Percentiles rank a stretch among this genome's conserved stretches.
phyloP scores from a whole-genome alignment of 495 filamentous ascomycete species.

The Platismatia glauca region DNA sequence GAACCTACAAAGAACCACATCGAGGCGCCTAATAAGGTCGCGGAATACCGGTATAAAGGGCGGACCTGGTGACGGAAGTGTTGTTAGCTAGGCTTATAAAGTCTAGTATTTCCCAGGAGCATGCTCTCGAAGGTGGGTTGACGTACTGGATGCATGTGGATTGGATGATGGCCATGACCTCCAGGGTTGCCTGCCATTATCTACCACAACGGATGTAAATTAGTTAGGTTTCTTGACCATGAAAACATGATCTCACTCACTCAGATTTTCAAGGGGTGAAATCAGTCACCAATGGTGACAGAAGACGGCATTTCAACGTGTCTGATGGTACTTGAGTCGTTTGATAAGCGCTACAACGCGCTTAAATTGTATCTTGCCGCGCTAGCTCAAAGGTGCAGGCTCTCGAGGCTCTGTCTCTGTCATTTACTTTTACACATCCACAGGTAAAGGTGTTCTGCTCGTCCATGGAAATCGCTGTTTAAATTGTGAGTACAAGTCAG shows the following conservation, averaged over 20 bases:
- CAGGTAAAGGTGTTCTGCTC: background rate
- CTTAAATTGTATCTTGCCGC: background rate
- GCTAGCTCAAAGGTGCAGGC: background rate
- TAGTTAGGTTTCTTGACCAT: background rate
- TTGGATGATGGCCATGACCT: constrained; percentile 51
- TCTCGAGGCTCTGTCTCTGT: background rate
- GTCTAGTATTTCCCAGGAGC: background rate
- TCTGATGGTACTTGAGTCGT: background rate
- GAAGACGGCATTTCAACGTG: background rate
- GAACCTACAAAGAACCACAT: constrained; percentile 97
- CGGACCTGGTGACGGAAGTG: constrained; percentile 34
- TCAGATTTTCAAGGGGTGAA: background rate
- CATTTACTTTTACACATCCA: background rate
- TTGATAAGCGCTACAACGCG: background rate
- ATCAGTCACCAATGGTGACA: background rate
- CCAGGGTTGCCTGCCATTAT: constrained; percentile 37
- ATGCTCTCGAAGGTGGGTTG: background rate
- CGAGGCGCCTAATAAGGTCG: constrained; percentile 78
- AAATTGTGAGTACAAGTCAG: background rate
- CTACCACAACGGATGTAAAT: background rate
- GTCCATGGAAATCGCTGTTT: background rate
- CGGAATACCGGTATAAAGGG: constrained; percentile 72
- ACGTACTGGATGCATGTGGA: constrained; percentile 57
- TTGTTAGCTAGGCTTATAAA: background rate
- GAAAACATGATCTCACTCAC: background rate